Base-by-base conservation (phyloP, 2,329 filamentous ascomycete genomes). In the Nemania bipapillata region DNA sequence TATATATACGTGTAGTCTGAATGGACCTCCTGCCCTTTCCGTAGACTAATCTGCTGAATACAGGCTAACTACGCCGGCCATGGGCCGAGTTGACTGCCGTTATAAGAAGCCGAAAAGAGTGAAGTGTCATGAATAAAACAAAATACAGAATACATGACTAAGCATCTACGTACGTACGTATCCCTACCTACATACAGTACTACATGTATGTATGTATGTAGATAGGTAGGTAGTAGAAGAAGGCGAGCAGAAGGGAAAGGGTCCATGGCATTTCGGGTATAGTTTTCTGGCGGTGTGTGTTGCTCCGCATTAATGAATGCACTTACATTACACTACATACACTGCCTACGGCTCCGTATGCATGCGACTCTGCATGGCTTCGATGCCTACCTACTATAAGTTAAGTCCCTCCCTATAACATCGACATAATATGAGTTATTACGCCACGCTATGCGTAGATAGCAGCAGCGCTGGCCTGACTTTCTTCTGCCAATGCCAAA, bases 251-350 rank as follows among this genome's bases (percentile, higher is more conserved):
- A 49, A 30, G 47, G 15, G 17, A 37, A n/a, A 56, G 17, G 26
- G 59, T 22, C 35, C n/a, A 4, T 6, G 40, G 24, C 12, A 26
- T n/a, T 50, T 63, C 40, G 54, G 49, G 24, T 28, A 2, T 26
- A 20, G 20, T 50, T 47, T 55, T 60, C 53, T 63, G 30, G 67
- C 67, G 67, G 67, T 69, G 67, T 63, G 59, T 55, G 59, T 42
- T 63, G 37, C 66, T 65, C 62, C 66, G 66, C 62, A 68, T 58
- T 53, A 35, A 68, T 59, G 47, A 50, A 64, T 64, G 40, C 53
- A 55, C 59, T n/a, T n/a, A n/a, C n/a, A 55, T 17, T n/a, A 35
- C 26, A 35, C 9, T 30, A 32, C 15, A 32, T 28, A 11, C 49
- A 54, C 26, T 37, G 22, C 50, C 50, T 35, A 40, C 53, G 32